Conservation (phyloP, 2,329 filamentous ascomycete species). For the Rachicladosporium sp. region DNA sequence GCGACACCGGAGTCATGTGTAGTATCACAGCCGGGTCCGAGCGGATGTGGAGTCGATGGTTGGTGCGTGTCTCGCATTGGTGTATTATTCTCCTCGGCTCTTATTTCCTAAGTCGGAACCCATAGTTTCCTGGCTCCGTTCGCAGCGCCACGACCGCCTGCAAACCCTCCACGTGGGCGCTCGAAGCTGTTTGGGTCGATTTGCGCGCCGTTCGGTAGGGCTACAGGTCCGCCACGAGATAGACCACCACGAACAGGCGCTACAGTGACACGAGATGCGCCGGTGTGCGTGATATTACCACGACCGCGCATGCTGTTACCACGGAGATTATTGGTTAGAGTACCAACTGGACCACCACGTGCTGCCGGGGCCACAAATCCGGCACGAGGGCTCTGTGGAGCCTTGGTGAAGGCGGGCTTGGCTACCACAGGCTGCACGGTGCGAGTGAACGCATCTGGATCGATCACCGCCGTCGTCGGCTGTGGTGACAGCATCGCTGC, state of each 20-base stretch:
- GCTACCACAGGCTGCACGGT: slow-evolving; percentile 3
- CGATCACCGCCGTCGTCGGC: slow-evolving; percentile 24
- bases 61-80: no score
- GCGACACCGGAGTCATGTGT: no score
- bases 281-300: slow-evolving; percentile 3
- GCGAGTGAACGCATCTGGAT: slow-evolving; percentile 33
- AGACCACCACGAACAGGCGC: no score
- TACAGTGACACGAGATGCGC: no score
- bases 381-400: slow-evolving; percentile 3
- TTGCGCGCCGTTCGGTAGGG: slow-evolving; percentile 11
- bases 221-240: slow-evolving; percentile 1
- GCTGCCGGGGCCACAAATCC: no score
- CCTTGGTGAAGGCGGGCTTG: slow-evolving; percentile 9
- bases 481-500: slow-evolving; percentile 20
- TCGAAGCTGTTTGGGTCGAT: slow-evolving; percentile 28
- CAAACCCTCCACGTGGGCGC: slow-evolving; percentile 19
- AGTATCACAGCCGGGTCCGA: no score
- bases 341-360: no score
- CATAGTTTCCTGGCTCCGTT: slow-evolving; percentile 5
- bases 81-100: no score
- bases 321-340: no score
- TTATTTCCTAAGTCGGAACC: slow-evolving; percentile 3
- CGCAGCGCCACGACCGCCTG: slow-evolving; percentile 24
- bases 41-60: no score
- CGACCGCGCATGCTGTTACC: slow-evolving; percentile 5